These are phyloP conservation scores for Microstegium vimineum DNA, from an alignment of 176 grass and related monocot species.

Conservation along the genomic window DNA sequence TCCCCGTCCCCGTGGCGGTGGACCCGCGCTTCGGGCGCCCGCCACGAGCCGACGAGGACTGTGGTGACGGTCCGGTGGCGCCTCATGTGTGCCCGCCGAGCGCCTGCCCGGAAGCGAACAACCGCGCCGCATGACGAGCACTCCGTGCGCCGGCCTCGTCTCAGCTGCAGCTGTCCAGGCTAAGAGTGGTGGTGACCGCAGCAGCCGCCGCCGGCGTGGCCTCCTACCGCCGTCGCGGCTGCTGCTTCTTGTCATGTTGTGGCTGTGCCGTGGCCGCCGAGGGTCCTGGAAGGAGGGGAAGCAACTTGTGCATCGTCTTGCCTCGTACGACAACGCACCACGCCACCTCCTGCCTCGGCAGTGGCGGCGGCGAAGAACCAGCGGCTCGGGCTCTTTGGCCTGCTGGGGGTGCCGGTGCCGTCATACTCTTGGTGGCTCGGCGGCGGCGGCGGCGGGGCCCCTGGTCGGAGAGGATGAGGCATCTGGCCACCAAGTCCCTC, in stretches of 20 bases:
- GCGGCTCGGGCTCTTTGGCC: neutral
- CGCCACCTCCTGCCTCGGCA: neutral
- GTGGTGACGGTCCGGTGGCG: slow-evolving; percentile 45
- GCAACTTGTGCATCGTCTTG: slow-evolving; percentile 51
- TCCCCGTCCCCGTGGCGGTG: neutral
- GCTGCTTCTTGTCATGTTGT: slow-evolving; percentile 16
- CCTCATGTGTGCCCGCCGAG: slow-evolving; percentile 71
- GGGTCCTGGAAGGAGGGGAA: slow-evolving; percentile 60
- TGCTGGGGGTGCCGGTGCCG: neutral
- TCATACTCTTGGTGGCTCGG: neutral
- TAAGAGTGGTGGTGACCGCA: neutral
- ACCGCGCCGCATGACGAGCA: slow-evolving; percentile 34
- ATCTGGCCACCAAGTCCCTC: slow-evolving; percentile 36
- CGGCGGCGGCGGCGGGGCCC: neutral
- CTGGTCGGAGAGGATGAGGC: slow-evolving; percentile 46
- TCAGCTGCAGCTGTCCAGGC: neutral
- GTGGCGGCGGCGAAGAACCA: neutral
- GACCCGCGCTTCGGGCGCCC: neutral
- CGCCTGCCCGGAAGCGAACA: slow-evolving; percentile 53
- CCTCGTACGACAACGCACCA: slow-evolving; percentile 15
- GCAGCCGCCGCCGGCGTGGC: neutral
- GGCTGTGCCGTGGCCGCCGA: slow-evolving; percentile 66
- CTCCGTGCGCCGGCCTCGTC: slow-evolving; percentile 22
- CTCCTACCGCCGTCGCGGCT: neutral
- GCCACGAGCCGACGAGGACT: neutral